Base-by-base conservation (phyloP, 352 stramenopile genomes). In the Pythium grandisporangium region DNA sequence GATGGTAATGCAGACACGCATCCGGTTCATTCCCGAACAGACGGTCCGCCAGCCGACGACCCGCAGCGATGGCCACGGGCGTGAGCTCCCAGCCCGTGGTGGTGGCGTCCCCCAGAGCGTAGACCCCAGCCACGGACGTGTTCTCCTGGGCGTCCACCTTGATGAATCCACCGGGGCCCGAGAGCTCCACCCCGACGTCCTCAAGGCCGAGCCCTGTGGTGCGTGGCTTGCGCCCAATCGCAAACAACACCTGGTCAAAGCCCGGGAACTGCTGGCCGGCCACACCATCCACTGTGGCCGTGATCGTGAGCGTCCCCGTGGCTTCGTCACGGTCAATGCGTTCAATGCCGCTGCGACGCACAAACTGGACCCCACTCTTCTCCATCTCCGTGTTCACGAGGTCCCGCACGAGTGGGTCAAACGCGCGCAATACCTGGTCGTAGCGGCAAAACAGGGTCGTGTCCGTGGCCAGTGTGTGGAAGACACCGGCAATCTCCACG, bases 401-500 rank as follows among this genome's bases (percentile, higher is more conserved):
- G 48, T 86, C 69, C 24, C 77, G 67, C 51, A 97, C 77, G 56
- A 95, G 76, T 19, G 69, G 58, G 63, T 98, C 92, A 55, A 97
- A 98, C 30, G 66, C 66, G 33, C 87, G 76, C 24, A 97, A 65
- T 30, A 95, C 84, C 26, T 84, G 62, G 57, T 88, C 72, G 37
- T 75, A 74, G 35, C 93, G 83, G 59, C 84, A 95, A 58, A 96
- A 93, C 21, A 97, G 55, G 20, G 68, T 81, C 22, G 92, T 95
- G 37, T 98, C 87, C 16, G 66, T 85, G 26, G 95, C 93, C 14
- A 99, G 62, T 20, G 69, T 70, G 51, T 98, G 89, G 40, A 99
- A 88, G 39, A 99, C 70, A 35, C 75, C 93, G 2, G 95, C 95
- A 25, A 99, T 61, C 78, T 99, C 96, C 3, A 98, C 91, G 20